Evolutionary conservation across 108 stramenopile species (phyloP).

Genomic region (Bacterosira constricta): DNA sequence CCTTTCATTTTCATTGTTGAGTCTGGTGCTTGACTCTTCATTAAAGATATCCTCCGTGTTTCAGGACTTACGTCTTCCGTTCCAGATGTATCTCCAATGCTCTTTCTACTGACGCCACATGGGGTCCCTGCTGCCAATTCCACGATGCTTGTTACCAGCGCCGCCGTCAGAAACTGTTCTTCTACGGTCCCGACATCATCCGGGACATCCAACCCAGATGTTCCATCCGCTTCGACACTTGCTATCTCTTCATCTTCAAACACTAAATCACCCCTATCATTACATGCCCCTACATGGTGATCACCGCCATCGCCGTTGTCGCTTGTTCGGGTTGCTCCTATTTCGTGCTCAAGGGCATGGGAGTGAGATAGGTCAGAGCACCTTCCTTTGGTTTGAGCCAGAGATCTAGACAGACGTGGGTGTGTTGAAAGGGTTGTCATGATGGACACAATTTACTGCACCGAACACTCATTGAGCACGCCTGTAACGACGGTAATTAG

Average conservation of each 20-base stretch:
- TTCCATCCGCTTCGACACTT: conserved; percentile 56
- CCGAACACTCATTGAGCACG: too few species aligned
- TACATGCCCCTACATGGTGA: too few species aligned
- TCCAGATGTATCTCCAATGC: not conserved
- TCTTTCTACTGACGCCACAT: not conserved
- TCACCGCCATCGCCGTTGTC: too few species aligned
- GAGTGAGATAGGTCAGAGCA: not conserved
- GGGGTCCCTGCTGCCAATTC: conserved; percentile 22
- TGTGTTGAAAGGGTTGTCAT: too few species aligned
- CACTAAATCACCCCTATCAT: not conserved
- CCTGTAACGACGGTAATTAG: too few species aligned
- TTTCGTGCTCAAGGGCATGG: too few species aligned
- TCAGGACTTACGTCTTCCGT: too few species aligned
- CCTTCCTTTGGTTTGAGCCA: not conserved
- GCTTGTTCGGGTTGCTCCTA: too few species aligned
- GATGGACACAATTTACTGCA: too few species aligned
- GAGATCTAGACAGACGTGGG: too few species aligned
- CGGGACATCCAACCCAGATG: not conserved
- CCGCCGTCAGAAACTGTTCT: conserved; percentile 64
- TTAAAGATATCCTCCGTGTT: not conserved
- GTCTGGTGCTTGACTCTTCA: not conserved
- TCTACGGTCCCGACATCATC: conserved; percentile 28
- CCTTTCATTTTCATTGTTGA: conserved; percentile 44
- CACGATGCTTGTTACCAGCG: conserved; percentile 67
- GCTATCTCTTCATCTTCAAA: conserved; percentile 71